Conservation (phyloP, 2,329 filamentous ascomycete genomes). For the Cryphonectria nitschkei region DNA sequence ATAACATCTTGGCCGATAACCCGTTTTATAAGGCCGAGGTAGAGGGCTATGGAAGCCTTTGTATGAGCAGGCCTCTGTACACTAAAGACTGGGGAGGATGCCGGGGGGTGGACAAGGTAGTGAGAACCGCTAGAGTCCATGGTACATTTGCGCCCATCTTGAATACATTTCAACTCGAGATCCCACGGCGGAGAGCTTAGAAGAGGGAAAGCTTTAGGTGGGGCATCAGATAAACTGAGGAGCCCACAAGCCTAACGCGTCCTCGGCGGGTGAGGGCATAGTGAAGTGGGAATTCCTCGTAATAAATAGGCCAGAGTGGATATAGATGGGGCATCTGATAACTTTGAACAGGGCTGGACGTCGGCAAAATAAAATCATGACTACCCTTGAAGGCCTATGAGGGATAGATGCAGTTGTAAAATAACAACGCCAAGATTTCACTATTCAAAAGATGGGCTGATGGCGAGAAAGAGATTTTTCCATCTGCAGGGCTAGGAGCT, state of each 20-base stretch:
- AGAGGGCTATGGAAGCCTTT: not conserved
- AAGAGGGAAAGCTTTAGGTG: not conserved
- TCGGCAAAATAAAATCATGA: constrained; percentile 9
- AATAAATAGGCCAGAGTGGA: constrained; percentile 15
- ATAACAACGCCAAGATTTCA: not conserved
- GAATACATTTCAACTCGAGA: not conserved
- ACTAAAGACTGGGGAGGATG: not conserved
- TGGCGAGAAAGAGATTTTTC: constrained; percentile 8
- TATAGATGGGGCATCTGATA: constrained; percentile 28
- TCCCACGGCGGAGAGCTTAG: not conserved
- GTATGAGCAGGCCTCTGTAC: not conserved
- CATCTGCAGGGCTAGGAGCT: constrained; percentile 1
- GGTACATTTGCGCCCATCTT: not conserved
- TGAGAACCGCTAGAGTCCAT: not conserved
- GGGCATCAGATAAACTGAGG: constrained; percentile 24
- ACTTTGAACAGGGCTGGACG: constrained; percentile 26
- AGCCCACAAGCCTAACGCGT: not conserved
- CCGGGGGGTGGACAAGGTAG: not conserved
- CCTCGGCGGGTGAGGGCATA: not conserved
- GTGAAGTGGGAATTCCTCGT: not conserved
- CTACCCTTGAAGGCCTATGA: constrained; percentile 9
- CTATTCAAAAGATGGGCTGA: not conserved
- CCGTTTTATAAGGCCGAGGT: not conserved
- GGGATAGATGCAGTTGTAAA: constrained; percentile 7
- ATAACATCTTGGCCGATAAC: not conserved